These are phyloP conservation scores for Trichoderma orchidacearum DNA, from an alignment of 495 filamentous ascomycete species.

Conservation along the genomic window DNA sequence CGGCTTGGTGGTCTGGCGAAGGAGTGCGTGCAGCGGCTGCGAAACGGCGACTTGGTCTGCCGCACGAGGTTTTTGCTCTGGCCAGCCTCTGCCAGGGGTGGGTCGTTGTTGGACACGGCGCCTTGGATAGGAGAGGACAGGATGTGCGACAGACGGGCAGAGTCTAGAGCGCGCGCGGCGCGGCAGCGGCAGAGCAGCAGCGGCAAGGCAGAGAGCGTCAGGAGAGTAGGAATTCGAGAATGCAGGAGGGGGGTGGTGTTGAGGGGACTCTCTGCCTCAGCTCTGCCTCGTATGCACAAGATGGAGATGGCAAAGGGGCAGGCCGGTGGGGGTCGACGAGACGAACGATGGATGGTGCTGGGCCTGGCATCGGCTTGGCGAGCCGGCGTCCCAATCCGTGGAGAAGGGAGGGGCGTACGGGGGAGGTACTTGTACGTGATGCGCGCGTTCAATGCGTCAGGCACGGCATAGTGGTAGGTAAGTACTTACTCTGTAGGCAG, in stretches of 20 bases:
- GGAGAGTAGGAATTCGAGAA: not conserved
- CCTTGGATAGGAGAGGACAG: not conserved
- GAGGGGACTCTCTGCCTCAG: not conserved
- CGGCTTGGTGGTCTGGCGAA: too few relatives aligned
- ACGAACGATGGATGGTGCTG: not conserved
- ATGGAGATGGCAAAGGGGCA: constrained; percentile 1
- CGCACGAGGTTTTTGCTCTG: not conserved
- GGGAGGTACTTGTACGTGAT: not conserved
- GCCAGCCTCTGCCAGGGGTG: not conserved
- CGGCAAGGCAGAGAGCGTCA: not conserved
- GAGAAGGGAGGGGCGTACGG: not conserved
- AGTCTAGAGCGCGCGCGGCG: not conserved
- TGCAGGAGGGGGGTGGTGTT: not conserved
- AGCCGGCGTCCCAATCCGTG: not conserved
- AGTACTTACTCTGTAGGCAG: too few relatives aligned
- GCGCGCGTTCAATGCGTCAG: too few relatives aligned
- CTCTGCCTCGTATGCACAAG: not conserved
- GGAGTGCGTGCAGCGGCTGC: not conserved
- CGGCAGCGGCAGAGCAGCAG: too few relatives aligned
- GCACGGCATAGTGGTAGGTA: too few relatives aligned
- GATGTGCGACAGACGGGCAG: not conserved
- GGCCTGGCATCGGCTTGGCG: not conserved
- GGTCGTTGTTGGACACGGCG: not conserved
- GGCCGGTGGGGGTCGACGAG: not conserved
- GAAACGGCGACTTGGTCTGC: not conserved